Conservation (phyloP, 441 rosid genomes). For the Adansonia grandidieri region DNA sequence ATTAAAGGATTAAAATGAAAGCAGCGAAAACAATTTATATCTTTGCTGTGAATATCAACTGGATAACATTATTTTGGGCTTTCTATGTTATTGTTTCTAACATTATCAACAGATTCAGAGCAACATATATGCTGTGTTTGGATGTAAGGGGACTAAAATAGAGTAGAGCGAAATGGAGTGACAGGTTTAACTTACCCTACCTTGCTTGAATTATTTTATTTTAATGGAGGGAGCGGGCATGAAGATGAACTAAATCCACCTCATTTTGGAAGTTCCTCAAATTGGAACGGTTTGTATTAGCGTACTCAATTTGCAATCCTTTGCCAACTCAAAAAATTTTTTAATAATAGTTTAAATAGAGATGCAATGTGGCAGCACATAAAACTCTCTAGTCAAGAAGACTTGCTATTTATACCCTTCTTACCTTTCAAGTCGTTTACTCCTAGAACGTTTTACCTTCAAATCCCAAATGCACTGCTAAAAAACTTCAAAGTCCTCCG, state of each 20-base stretch:
- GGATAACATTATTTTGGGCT: not conserved
- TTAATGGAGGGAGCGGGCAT: not conserved
- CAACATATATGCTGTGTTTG: not conserved
- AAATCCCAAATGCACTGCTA: not conserved
- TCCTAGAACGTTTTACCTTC: not conserved
- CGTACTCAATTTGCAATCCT: not conserved
- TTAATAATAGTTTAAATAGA: not conserved
- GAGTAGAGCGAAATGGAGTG: not conserved
- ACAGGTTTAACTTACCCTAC: conserved; percentile 4
- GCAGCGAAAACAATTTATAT: not conserved
- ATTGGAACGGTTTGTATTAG: not conserved
- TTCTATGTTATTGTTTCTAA: not conserved
- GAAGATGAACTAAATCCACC: not conserved
- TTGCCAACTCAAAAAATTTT: not conserved
- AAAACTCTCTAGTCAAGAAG: not conserved
- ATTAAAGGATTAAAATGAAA: not conserved
- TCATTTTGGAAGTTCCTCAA: conserved; percentile 3
- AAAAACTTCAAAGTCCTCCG: not conserved
- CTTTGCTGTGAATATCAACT: not conserved
- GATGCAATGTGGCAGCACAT: not conserved
- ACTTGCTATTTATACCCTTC: not conserved
- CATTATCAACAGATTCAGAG: not conserved
- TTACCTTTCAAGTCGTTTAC: not conserved
- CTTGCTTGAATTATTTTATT: not conserved
- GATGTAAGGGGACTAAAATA: not conserved